Base-by-base conservation (phyloP, 441 rosid species). In the Corymbia citriodora region DNA sequence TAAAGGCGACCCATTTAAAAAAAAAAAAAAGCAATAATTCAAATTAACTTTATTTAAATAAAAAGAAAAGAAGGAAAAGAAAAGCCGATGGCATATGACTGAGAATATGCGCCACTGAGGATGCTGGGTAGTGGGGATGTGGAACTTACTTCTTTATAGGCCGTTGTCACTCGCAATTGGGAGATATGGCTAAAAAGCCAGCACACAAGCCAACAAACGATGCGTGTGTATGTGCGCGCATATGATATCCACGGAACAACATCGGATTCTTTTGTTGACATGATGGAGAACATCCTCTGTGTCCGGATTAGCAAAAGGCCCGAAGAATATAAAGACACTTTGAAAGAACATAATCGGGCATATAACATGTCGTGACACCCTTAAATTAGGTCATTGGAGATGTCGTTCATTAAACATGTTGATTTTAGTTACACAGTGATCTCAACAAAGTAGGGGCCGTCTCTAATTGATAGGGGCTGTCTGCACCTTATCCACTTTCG, bases 11-110 rank as follows among this genome's bases (percentile, higher is more conserved):
- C 52, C 52, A 23, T 19, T 12, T 23, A 45, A 4, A 29, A 36
- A 21, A 12, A 8, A 17, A 52, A 14, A 23, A 79, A 79, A 45
- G n/a, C 52, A 40, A 79, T 12, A 7, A 79, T 45, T 9, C 11
- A 23, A 40, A 79, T 45, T 11, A 40, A 4, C 17, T 79, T 15
- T 23, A 40, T 23, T 79, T 48, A 7, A 45, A 1, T 3, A 55
- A 25, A 55, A 55, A 55, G 10, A 23, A 10, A 23, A 49, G 2
- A 1, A 1, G 1, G 1, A 1, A 72, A 33, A 70, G 29, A 33
- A 79, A 40, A 2, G n/a, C 3, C 0, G 52, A 79, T 45, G 52
- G 85, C 52, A 79, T 45, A 23, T 79, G 7, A 79, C 45, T 21
- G 15, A 45, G 85, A 79, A 79, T 79, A 79, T 79, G 52, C 85